These are phyloP conservation scores for Lachancea dasiensis DNA, from an alignment of 805 yeast genomes.

Conservation along the genomic window DNA sequence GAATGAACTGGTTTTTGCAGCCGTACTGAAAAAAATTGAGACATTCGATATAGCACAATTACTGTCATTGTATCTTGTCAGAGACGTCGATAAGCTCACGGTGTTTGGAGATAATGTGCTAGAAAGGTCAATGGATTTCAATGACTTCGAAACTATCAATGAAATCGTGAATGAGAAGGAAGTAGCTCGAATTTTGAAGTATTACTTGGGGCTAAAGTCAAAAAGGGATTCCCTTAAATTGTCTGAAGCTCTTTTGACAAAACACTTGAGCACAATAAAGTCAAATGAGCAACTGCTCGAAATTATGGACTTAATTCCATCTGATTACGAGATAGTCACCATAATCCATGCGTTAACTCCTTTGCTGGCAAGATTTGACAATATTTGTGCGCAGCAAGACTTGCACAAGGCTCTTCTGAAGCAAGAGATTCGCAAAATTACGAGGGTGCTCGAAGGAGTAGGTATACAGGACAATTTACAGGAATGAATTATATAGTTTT, in stretches of 20 bases:
- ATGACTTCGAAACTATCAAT: slow-evolving; percentile 27
- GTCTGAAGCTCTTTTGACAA: slow-evolving; percentile 14
- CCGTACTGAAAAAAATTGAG: slow-evolving; percentile 6
- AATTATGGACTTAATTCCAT: slow-evolving; percentile 18
- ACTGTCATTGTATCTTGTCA: slow-evolving; percentile 13
- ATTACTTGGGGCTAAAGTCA: slow-evolving; percentile 14
- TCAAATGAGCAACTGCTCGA: slow-evolving; percentile 10
- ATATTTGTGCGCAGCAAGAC: slow-evolving; percentile 9
- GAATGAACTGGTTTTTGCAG: slow-evolving; percentile 6
- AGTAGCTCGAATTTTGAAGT: slow-evolving; percentile 16
- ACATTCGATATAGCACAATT: slow-evolving; percentile 20
- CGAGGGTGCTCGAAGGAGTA: background rate
- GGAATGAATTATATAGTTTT: background rate
- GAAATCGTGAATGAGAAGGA: slow-evolving; percentile 9
- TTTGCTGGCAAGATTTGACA: slow-evolving; percentile 13
- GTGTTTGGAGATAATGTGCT: slow-evolving; percentile 12
- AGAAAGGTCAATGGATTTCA: slow-evolving; percentile 16
- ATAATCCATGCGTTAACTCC: slow-evolving; percentile 15
- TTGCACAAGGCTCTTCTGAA: slow-evolving; percentile 23
- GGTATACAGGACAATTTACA: no score
- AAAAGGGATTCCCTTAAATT: slow-evolving; percentile 10
- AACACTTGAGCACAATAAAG: slow-evolving; percentile 15
- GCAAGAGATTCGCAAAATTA: background rate
- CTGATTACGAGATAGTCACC: slow-evolving; percentile 11
- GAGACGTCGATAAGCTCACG: slow-evolving; percentile 4